Base-by-base conservation (phyloP, 306 rosid genomes). In the Bauhinia variegata region DNA sequence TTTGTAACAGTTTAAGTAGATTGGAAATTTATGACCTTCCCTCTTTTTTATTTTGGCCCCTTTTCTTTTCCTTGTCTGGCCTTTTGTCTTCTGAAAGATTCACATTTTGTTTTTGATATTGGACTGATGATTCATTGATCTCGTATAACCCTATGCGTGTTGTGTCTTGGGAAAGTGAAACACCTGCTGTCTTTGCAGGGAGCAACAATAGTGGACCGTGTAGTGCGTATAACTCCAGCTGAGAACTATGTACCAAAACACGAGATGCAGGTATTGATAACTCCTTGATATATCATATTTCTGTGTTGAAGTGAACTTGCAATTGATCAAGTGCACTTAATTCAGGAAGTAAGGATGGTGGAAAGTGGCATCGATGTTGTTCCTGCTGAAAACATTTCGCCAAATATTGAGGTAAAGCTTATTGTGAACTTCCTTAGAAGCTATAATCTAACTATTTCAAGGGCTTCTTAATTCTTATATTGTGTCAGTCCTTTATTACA, bases 171-270 rank as follows among this genome's bases (percentile, higher is more conserved):
- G 41, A 41, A 36, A 65, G 11, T 73, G 63, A 74, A 63, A 37
- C 37, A 16, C 61, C 33, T 66, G 63, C 67, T 39, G 74, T 23
- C 68, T 69, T 75, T 74, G 54, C 84, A 89, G 97, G 97, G 97
- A 73, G 97, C 97, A 72, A 92, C 97, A 30, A 89, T 92, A 60
- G 90, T 92, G 18, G 97, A 92, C 65, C 85, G 80, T 78, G 79
- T 92, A 51, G 96, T 92, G 79, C 83, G 72, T 68, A 87, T 92
- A 76, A 74, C 84, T 63, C 85, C 86, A 41, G 91, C 72, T 42
- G 89, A 89, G 76, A 85, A 89, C 79, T 84, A 89, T 75, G 86
- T 83, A 38, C 78, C 78, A 43, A 85, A 78, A 78, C 54, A 2
- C 73, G 87, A 85, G 69, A 75, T 65, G 63, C 86, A 54, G 71